A percentile compares a stretch with the other conserved stretches of the same genome.
Evolutionary conservation across 352 stramenopile species (phyloP).

Genomic region (Pythium biforme): DNA sequence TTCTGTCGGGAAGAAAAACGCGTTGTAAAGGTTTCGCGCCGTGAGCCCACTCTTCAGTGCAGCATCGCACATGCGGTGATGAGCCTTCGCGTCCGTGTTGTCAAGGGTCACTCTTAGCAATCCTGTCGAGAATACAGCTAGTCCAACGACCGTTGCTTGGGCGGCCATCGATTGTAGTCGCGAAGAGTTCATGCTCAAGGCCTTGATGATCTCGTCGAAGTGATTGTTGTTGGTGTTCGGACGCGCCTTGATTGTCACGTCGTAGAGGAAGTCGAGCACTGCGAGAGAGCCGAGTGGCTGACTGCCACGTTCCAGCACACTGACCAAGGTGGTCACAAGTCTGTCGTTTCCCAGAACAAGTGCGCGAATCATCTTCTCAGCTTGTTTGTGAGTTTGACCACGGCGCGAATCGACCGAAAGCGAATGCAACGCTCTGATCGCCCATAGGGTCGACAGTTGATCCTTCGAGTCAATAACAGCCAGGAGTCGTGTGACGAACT

Average conservation of each 20-base stretch:
- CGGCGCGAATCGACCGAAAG: constrained; percentile 48
- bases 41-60: constrained; percentile 63
- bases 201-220: constrained; percentile 70
- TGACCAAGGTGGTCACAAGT: constrained; percentile 52
- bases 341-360: constrained; percentile 68
- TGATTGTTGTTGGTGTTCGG: constrained; percentile 73
- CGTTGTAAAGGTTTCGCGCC: constrained; percentile 55
- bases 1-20: constrained; percentile 62
- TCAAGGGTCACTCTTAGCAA: constrained; percentile 75
- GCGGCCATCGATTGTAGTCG: constrained; percentile 51
- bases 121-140: constrained; percentile 55
- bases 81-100: constrained; percentile 53
- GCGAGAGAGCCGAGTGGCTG: constrained; percentile 55
- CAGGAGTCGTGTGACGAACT: constrained; percentile 14
- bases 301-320: constrained; percentile 39
- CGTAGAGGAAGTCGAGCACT: constrained; percentile 60
- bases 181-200: constrained; percentile 46
- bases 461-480: constrained; percentile 48
- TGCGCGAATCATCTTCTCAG: constrained; percentile 56
- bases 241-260: constrained; percentile 58
- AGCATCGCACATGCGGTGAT: constrained; percentile 68
- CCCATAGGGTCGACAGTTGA: constrained; percentile 53
- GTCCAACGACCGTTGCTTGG: constrained; percentile 49
- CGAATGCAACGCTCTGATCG: constrained; percentile 61
- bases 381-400: constrained; percentile 34